Percentiles rank a stretch among this genome's conserved stretches.
These are phyloP conservation scores for Candida chauliodis DNA, from an alignment of 805 yeast species.

Conservation along the genomic window DNA sequence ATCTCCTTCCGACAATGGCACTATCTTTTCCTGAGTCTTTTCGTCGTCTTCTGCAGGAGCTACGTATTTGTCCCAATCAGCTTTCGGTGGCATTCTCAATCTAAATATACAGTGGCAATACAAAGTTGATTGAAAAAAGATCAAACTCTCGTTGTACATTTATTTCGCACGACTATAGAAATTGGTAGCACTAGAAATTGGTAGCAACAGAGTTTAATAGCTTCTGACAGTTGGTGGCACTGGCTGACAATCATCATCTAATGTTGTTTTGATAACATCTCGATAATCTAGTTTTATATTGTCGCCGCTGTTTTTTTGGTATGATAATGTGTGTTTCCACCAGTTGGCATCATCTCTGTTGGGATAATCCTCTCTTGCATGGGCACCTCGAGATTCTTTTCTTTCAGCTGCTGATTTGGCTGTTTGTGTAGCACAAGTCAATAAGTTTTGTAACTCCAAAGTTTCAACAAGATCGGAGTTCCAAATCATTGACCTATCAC, in stretches of 20 bases:
- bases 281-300: slow-evolving; percentile 78
- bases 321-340: slow-evolving; percentile 96
- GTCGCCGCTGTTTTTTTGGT: slow-evolving; percentile 75
- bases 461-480: slow-evolving; percentile 96
- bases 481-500: slow-evolving; percentile 98
- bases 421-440: slow-evolving; percentile 96
- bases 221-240: slow-evolving; percentile 98
- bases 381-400: slow-evolving; percentile 98
- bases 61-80: slow-evolving; percentile 96
- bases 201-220: slow-evolving; percentile 64
- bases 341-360: slow-evolving; percentile 93
- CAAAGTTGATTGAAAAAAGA: not conserved
- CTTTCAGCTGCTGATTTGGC: slow-evolving; percentile 93
- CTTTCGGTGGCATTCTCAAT: slow-evolving; percentile 82
- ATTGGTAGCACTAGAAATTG: not conserved
- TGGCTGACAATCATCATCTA: slow-evolving; percentile 93
- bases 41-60: slow-evolving; percentile 76
- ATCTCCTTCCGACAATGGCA: slow-evolving; percentile 92
- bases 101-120: slow-evolving; percentile 2
- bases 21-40: slow-evolving; percentile 65
- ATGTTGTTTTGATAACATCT: slow-evolving; percentile 74
- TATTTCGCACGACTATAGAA: slow-evolving; percentile 1
- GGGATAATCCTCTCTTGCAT: slow-evolving; percentile 97
- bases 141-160: not conserved
- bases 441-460: slow-evolving; percentile 89